Evolutionary conservation across 202 grass and related monocot genomes (phyloP).

Genomic region (Bolboschoenoplectus hybrid): DNA sequence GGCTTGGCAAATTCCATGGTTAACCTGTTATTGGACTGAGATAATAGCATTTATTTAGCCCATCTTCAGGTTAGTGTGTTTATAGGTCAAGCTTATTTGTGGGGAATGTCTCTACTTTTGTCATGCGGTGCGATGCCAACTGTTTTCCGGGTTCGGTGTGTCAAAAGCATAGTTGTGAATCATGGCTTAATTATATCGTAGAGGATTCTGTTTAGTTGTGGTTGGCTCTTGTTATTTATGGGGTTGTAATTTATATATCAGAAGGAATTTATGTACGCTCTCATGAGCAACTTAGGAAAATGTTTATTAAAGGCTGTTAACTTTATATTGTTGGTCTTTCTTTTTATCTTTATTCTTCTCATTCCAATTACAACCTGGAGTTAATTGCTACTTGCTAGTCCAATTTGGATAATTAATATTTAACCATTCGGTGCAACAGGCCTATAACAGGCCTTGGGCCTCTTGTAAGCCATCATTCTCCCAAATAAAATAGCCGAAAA

Average conservation of each 20-base stretch:
- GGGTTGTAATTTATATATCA: conserved; percentile 9
- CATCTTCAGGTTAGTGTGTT: conserved; percentile 7
- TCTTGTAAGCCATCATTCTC: background rate
- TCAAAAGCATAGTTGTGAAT: background rate
- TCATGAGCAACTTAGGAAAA: background rate
- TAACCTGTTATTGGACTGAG: conserved; percentile 70
- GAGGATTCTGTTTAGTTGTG: conserved; percentile 8
- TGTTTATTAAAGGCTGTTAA: conserved; percentile 21
- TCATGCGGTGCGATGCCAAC: background rate
- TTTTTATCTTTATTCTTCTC: background rate
- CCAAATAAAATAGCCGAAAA: background rate
- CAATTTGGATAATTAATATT: background rate
- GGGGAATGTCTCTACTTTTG: background rate
- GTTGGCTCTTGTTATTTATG: conserved; percentile 6
- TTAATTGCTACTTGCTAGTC: background rate
- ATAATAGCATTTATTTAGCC: background rate
- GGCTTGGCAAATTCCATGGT: conserved; percentile 84
- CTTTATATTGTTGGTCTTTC: background rate
- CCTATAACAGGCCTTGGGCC: background rate
- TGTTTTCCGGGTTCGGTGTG: too few relatives aligned
- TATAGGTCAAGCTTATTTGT: conserved; percentile 13
- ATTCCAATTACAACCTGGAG: too few relatives aligned
- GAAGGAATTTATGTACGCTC: background rate
- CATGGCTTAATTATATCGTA: background rate
- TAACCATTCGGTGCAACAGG: background rate